Evolutionary conservation across 345 rosid species (phyloP).

Genomic region (Boechera retrofracta): DNA sequence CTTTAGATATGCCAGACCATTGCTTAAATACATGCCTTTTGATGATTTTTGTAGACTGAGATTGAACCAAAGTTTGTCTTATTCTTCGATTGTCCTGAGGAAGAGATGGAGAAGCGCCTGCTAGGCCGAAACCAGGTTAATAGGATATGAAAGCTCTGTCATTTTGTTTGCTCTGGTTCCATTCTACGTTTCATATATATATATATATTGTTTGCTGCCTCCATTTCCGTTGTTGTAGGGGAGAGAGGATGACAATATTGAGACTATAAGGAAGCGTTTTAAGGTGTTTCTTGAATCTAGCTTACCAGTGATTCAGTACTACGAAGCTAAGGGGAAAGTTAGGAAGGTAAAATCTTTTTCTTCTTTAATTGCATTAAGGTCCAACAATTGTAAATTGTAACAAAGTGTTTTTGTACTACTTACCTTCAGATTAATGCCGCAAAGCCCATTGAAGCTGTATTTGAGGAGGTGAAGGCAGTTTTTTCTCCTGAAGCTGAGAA

Average conservation of each 20-base stretch:
- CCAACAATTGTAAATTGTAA: neutral
- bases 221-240: slow-evolving; percentile 53
- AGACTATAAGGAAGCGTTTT: slow-evolving; percentile 74
- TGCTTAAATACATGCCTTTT: neutral
- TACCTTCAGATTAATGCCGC: slow-evolving; percentile 69
- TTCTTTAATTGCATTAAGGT: neutral
- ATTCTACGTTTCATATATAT: neutral
- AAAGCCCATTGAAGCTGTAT: slow-evolving; percentile 69
- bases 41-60: slow-evolving; percentile 48
- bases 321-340: slow-evolving; percentile 65
- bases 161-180: slow-evolving; percentile 2
- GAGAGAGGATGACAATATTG: slow-evolving; percentile 83
- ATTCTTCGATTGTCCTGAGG: slow-evolving; percentile 59
- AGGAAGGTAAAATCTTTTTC: slow-evolving; percentile 52
- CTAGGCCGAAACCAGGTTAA: slow-evolving; percentile 76
- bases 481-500: slow-evolving; percentile 62
- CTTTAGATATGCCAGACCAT: neutral
- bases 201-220: slow-evolving; percentile 21
- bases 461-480: slow-evolving; percentile 61
- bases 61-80: slow-evolving; percentile 58
- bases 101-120: slow-evolving; percentile 75
- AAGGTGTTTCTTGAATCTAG: slow-evolving; percentile 71
- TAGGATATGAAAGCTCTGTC: neutral
- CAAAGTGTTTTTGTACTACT: slow-evolving; percentile 33
- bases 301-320: slow-evolving; percentile 70